These are phyloP conservation scores for Salix dunnii DNA, from an alignment of 345 rosid genomes.

Conservation along the genomic window DNA sequence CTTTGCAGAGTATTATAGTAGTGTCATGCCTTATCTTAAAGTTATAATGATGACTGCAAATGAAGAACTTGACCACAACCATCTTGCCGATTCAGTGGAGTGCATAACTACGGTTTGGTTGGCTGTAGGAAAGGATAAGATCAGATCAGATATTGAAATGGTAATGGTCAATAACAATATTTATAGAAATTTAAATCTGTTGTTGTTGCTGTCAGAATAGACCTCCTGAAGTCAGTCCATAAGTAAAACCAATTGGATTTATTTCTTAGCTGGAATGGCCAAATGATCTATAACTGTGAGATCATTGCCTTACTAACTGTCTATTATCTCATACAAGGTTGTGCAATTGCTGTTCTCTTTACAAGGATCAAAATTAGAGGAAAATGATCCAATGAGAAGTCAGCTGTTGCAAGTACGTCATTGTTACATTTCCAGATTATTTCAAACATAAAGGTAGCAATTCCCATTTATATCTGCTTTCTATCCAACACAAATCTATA, in stretches of 20 bases:
- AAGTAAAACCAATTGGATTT: background rate
- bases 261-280: background rate
- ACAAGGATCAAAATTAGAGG: background rate
- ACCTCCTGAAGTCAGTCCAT: background rate
- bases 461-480: background rate
- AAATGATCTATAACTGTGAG: background rate
- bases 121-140: conserved; percentile 14
- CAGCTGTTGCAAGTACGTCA: conserved; percentile 11
- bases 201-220: background rate
- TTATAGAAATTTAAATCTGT: background rate
- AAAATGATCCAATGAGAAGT: conserved; percentile 4
- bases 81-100: background rate
- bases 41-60: conserved; percentile 24
- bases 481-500: background rate
- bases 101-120: conserved; percentile 8
- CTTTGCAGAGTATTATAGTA: conserved; percentile 25
- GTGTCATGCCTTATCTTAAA: conserved; percentile 33
- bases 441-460: background rate
- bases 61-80: background rate
- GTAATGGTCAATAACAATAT: background rate
- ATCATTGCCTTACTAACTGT: background rate
- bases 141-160: background rate
- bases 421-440: background rate
- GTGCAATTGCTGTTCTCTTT: conserved; percentile 1
- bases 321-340: background rate